These are phyloP conservation scores for Stachybotrys chartarum DNA, from an alignment of 2,329 filamentous ascomycete species.

Conservation along the genomic window DNA sequence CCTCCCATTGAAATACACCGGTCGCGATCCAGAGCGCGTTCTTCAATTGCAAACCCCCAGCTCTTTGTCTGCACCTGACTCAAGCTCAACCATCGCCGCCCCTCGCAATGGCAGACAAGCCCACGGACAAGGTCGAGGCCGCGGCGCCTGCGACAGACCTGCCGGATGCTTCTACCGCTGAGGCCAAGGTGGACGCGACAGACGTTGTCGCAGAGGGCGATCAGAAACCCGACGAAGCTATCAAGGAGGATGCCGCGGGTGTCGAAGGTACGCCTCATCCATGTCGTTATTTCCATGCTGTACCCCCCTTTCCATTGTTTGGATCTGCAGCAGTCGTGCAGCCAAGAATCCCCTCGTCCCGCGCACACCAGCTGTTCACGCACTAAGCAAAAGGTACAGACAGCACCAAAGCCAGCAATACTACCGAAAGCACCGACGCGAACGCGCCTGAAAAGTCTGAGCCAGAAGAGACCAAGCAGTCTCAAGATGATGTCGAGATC, in stretches of 20 bases:
- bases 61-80: background rate
- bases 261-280: slow-evolving; percentile 21
- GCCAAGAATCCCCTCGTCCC: slow-evolving; percentile 1
- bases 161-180: slow-evolving; percentile 17
- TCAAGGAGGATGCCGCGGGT: slow-evolving; percentile 19
- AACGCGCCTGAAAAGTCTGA: slow-evolving; percentile 19
- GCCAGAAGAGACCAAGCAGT: slow-evolving; percentile 15
- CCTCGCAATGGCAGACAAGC: slow-evolving; percentile 30
- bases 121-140: slow-evolving; percentile 26
- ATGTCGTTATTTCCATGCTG: background rate
- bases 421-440: slow-evolving; percentile 21
- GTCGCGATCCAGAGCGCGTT: slow-evolving; percentile 14
- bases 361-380: slow-evolving; percentile 7
- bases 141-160: slow-evolving; percentile 23
- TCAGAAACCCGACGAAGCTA: slow-evolving; percentile 14
- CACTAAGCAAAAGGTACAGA: slow-evolving; percentile 17
- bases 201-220: slow-evolving; percentile 13
- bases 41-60: background rate
- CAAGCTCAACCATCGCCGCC: slow-evolving; percentile 6
- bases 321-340: slow-evolving; percentile 6
- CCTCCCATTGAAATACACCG: slow-evolving; percentile 14
- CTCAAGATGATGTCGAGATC: slow-evolving; percentile 40
- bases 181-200: slow-evolving; percentile 14
- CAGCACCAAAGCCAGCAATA: slow-evolving; percentile 20
- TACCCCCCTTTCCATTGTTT: background rate